Evolutionary conservation across 345 rosid species (phyloP).

Genomic region (Adansonia digitata): DNA sequence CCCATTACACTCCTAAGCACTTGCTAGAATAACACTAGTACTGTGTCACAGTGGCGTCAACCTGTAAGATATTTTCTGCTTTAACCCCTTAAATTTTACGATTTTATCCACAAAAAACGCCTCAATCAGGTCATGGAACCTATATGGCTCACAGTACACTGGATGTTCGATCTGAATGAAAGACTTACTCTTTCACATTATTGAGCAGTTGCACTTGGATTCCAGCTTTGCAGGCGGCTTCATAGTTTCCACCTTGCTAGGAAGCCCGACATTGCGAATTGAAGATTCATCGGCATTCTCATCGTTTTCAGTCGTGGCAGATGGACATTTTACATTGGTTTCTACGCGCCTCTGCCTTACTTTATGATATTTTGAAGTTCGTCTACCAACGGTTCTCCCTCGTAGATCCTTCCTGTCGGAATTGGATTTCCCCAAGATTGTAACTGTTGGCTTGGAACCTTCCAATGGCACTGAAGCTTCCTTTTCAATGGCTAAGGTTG

Average conservation of each 20-base stretch:
- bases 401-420: slow-evolving; percentile 43
- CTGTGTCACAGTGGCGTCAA: no score
- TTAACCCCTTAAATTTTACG: no score
- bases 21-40: no score
- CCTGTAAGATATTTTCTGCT: no score
- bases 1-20: no score
- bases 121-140: no score
- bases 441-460: slow-evolving; percentile 64
- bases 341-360: slow-evolving; percentile 50
- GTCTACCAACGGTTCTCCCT: slow-evolving; percentile 45
- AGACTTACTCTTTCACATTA: slow-evolving; percentile 56
- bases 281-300: slow-evolving; percentile 64
- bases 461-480: slow-evolving; percentile 44
- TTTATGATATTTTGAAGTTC: slow-evolving; percentile 47
- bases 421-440: slow-evolving; percentile 60
- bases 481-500: slow-evolving; percentile 69
- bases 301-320: slow-evolving; percentile 56
- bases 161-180: not conserved
- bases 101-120: no score
- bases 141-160: not conserved
- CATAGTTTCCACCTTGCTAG: slow-evolving; percentile 47
- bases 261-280: slow-evolving; percentile 56
- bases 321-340: slow-evolving; percentile 36
- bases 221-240: slow-evolving; percentile 91
- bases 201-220: slow-evolving; percentile 94